phyloP scores from a whole-genome alignment of 768 basidiomycete genomes.

The Podaxis sp. region DNA sequence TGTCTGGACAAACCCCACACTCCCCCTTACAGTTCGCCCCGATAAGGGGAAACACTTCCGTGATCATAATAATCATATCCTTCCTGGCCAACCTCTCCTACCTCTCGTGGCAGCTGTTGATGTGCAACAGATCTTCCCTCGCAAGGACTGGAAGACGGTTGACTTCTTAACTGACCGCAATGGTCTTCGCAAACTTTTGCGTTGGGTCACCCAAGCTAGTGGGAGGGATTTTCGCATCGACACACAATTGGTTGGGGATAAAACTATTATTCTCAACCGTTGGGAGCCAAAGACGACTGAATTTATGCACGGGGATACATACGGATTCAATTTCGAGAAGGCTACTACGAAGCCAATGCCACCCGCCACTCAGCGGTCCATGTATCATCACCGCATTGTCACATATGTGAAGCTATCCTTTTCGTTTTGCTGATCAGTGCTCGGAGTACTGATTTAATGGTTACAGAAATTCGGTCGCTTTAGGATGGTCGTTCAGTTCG shows the following conservation, averaged over 20 bases:
- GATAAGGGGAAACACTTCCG: constrained; percentile 50
- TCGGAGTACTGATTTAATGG: neutral
- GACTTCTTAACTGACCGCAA: constrained; percentile 66
- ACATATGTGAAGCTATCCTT: constrained; percentile 48
- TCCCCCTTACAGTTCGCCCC: constrained; percentile 51
- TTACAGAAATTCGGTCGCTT: constrained; percentile 52
- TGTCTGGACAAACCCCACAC: constrained; percentile 47
- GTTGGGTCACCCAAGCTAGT: constrained; percentile 43
- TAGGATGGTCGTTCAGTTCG: constrained; percentile 28
- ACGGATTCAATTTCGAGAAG: constrained; percentile 63
- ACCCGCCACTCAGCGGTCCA: constrained; percentile 50
- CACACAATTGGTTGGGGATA: constrained; percentile 55
- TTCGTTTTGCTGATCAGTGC: neutral
- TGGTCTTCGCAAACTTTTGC: constrained; percentile 58
- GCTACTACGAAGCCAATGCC: constrained; percentile 44
- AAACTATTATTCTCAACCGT: constrained; percentile 63
- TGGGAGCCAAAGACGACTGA: constrained; percentile 45
- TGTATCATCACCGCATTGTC: constrained; percentile 62
- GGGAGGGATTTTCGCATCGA: constrained; percentile 67
- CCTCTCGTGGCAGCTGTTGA: constrained; percentile 65
- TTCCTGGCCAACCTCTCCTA: constrained; percentile 35
- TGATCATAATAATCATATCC: constrained; percentile 57
- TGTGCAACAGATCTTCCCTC: constrained; percentile 30
- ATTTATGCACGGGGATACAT: constrained; percentile 39
- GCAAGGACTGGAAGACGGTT: constrained; percentile 39